Conservation (phyloP, 1,139 yeast genomes). For the Maudiozyma humilis region DNA sequence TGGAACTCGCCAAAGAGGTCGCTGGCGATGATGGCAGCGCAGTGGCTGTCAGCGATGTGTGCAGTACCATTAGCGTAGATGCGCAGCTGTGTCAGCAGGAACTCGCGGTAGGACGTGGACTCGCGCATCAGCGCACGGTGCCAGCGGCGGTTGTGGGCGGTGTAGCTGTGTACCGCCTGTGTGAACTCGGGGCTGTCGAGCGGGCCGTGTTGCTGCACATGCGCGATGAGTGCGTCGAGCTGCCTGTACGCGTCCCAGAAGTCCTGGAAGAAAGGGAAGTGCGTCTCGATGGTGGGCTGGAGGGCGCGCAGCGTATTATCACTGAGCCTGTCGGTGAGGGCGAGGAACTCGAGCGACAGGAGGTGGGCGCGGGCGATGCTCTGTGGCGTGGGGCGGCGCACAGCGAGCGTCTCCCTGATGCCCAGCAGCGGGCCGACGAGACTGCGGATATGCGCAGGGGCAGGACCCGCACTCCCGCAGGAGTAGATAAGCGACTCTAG, state of each 20-base stretch:
- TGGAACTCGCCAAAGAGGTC: constrained; percentile 1
- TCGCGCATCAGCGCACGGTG: constrained; percentile 5
- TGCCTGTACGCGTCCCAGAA: constrained; percentile 2
- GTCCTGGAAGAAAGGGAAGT: constrained; percentile 1
- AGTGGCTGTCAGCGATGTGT: neutral
- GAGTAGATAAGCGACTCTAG: constrained; percentile 3
- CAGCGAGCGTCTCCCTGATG: neutral
- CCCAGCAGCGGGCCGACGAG: neutral
- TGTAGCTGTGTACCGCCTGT: constrained; percentile 26
- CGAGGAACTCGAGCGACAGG: neutral
- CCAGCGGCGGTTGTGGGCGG: constrained; percentile 5
- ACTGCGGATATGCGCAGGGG: no score
- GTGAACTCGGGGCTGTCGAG: neutral
- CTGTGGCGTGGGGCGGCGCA: neutral
- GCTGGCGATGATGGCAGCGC: constrained; percentile 2
- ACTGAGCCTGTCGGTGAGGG: neutral
- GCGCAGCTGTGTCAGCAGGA: neutral
- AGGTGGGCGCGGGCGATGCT: neutral
- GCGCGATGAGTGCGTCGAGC: neutral
- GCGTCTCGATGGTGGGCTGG: neutral
- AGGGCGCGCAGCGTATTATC: neutral
- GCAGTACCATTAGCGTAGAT: neutral
- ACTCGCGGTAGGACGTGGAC: constrained; percentile 8
- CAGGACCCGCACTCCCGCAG: neutral
- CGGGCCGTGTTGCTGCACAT: neutral